Base-by-base conservation (phyloP, 352 stramenopile species). In the Phytophthora parvispora region DNA sequence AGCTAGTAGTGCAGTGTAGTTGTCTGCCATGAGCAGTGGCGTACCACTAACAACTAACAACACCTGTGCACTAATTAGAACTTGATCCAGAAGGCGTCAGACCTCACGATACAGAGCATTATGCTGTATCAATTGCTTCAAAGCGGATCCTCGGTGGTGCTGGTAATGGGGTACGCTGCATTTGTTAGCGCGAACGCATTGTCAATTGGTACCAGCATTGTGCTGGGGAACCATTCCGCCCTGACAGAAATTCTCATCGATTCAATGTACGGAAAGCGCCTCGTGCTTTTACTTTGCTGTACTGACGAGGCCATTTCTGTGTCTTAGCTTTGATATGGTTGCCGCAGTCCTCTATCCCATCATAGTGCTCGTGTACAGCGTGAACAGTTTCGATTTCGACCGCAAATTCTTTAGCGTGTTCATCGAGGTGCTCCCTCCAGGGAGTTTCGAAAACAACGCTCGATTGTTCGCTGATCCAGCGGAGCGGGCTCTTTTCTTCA, bases 341-440 rank as follows among this genome's bases (percentile, higher is more conserved):
- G 69, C 70, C 7, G 75, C 75, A 25, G 56, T 80, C 4, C 3
- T 66, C 2, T 64, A 63, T 15, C 67, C 75, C 18, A 77, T 83
- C 40, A 1, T 60, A 3, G 36, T 69, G 3, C 43, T 80, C 0
- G 22, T 75, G 1, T 76, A 69, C 29, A 72, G 58, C 51, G 69
- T 58, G 12, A 25, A 28, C 9, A 56, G 50, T n/a, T 83, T 78
- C 25, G 48, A 67, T 15, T 69, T 82, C 12, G 71, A 75, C 22
- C 74, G 67, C 10, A 47, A 67, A n/a, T 25, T 58, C 16, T 69
- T 69, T 13, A 52, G 36, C 4, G 40, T 79, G 20, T 65, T 71
- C 32, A 40, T 61, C 12, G 24, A 72, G 16, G 20, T 69, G 7
- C 29, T 72, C 4, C 43, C 28, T 0, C 51, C 48, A 1, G 67